Evolutionary conservation across 768 basidiomycete species (phyloP).

Genomic region (Lactarius hengduanensis): DNA sequence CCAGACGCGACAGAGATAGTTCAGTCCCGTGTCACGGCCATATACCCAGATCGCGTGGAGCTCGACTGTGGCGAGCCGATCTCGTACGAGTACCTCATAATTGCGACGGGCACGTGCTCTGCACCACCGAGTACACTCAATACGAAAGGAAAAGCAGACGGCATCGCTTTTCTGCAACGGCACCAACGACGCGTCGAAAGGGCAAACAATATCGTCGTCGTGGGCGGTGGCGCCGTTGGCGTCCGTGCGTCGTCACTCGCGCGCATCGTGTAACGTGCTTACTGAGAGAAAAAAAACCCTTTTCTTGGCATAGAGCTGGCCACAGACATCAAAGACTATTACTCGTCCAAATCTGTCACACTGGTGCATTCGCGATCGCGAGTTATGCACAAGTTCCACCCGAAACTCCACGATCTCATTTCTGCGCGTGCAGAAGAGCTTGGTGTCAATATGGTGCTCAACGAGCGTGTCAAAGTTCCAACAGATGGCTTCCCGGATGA

Average conservation of each 20-base stretch:
- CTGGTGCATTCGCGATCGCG: conserved; percentile 33
- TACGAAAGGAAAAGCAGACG: conserved; percentile 31
- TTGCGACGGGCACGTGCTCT: conserved; percentile 38
- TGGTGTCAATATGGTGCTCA: conserved; percentile 28
- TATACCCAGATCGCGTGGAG: conserved; percentile 30
- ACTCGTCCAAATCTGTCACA: conserved; percentile 31
- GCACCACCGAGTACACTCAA: conserved; percentile 26
- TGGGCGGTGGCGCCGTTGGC: conserved; percentile 43
- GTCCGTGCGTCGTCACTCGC: conserved; percentile 32
- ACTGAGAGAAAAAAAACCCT: not conserved
- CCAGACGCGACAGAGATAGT: conserved; percentile 32
- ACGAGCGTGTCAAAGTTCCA: conserved; percentile 33
- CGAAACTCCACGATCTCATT: conserved; percentile 32
- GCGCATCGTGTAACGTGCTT: not conserved
- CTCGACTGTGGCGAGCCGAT: conserved; percentile 32
- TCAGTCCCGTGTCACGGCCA: conserved; percentile 27
- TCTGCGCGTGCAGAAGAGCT: conserved; percentile 30
- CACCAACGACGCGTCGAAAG: conserved; percentile 36
- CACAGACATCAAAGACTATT: conserved; percentile 32
- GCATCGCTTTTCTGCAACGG: conserved; percentile 32
- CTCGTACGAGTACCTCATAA: conserved; percentile 37
- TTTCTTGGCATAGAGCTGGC: conserved; percentile 31
- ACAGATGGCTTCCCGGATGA: conserved; percentile 32
- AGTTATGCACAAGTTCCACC: conserved; percentile 33
- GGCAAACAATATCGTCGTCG: conserved; percentile 36